Evolutionary conservation across 208 protist genomes (phyloP), one percentile per base, ranked within the genome.

Genomic region (Histomonas meleagridis): DNA sequence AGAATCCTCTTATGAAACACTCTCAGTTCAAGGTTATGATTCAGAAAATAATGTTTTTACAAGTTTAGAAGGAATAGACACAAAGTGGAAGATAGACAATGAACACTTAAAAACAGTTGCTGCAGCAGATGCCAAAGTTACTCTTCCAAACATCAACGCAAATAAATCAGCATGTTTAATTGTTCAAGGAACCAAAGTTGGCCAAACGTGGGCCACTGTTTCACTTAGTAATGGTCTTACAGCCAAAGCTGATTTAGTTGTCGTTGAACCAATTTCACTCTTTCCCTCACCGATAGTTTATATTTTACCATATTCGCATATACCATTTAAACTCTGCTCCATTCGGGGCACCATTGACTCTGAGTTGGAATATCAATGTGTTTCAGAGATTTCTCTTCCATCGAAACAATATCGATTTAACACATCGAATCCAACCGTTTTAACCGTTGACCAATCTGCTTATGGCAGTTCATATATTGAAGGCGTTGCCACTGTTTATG

Each of bases 111-210:
- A 46, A n/a, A n/a, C 32, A 51, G 55, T 86, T 16, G 46, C 23
- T 40, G 1, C 46, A 21, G 38, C 14, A 18, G 18, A 51, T 35
- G 28, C 43, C n/a, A 43, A 86, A 55, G 46, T 86, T 23, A 38
- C 76, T 38, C 7, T 26, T 65, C 7, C 53, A 57, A 18, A 21
- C 7, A 21, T 18, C 12, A 7, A 57, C 53, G 21, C 60, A n/a
- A 65, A 65, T 32, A 32, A 10, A 65, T 65, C 60, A n/a, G 60
- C 60, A 32, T 28, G 3, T n/a, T 28, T 65, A n/a, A 65, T 65
- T 65, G 46, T 86, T 55, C 76, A 86, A 55, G 76, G 76, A 32
- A 86, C 76, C 32, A 51, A 86, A 57, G 38, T 86, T 38, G 76
- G 76, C 3, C 23, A 86, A 16, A 86, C 76, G 38, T 86, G 23